phyloP scores from a whole-genome alignment of 1,139 yeast genomes.

The Wickerhamomyces sp. region DNA sequence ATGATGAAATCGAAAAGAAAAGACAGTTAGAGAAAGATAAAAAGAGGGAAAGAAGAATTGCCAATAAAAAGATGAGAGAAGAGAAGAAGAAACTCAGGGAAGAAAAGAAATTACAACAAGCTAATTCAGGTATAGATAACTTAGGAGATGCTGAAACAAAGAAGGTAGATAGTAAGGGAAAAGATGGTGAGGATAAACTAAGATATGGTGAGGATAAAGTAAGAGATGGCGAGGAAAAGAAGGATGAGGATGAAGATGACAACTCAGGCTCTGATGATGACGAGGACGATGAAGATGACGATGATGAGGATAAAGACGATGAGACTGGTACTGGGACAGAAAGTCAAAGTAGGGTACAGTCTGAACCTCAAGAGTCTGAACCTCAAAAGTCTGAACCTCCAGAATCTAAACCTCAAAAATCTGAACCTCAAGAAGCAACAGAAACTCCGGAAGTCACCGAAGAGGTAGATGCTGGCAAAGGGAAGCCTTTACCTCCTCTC shows the following conservation, averaged over 20 bases:
- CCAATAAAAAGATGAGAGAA: conserved; percentile 33
- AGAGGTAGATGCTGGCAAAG: neutral
- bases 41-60: conserved; percentile 32
- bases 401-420: too few species aligned
- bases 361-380: neutral
- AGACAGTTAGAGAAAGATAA: conserved; percentile 32
- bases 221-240: conserved; percentile 17
- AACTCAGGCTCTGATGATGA: conserved; percentile 4
- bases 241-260: conserved; percentile 3
- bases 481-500: conserved; percentile 13
- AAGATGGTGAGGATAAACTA: conserved; percentile 1
- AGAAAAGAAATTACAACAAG: conserved; percentile 19
- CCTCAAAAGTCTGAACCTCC: too few species aligned
- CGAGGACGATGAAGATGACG: conserved; percentile 6
- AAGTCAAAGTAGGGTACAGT: conserved; percentile 16
- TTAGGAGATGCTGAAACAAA: too few species aligned
- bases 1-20: conserved; percentile 44
- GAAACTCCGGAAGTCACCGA: neutral
- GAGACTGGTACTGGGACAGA: conserved; percentile 18
- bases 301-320: conserved; percentile 12
- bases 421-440: neutral
- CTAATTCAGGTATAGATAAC: too few species aligned
- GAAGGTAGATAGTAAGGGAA: too few species aligned
- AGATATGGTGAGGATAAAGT: conserved; percentile 14
- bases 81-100: conserved; percentile 27